These are phyloP conservation scores for Phycomyces nitens DNA, from an alignment of 192 early-diverging fungal species.

Conservation along the genomic window DNA sequence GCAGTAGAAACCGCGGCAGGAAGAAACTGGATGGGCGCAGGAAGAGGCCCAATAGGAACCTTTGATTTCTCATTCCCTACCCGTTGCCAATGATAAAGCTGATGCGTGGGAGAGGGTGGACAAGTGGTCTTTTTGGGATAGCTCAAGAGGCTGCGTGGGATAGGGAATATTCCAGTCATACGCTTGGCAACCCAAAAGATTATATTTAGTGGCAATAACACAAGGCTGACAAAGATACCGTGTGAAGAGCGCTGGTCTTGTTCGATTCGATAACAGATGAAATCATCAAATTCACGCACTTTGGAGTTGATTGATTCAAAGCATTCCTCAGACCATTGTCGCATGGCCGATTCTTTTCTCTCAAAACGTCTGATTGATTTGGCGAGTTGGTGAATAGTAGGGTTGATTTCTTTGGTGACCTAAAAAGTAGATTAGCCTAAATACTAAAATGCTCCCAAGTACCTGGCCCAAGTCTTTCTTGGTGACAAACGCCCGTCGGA, in stretches of 20 bases:
- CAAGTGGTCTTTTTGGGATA: neutral
- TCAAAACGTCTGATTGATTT: slow-evolving; percentile 52
- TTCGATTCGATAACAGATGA: slow-evolving; percentile 48
- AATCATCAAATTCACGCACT: slow-evolving; percentile 51
- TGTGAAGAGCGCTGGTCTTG: slow-evolving; percentile 44
- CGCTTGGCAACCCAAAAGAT: slow-evolving; percentile 31
- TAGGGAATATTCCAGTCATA: slow-evolving; percentile 26
- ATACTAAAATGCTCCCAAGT: too few species aligned
- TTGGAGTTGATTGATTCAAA: slow-evolving; percentile 50
- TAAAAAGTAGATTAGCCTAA: too few species aligned
- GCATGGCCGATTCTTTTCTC: slow-evolving; percentile 49
- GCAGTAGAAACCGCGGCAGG: too few species aligned
- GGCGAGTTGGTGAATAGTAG: slow-evolving; percentile 49
- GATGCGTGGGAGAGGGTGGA: neutral
- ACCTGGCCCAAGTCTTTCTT: slow-evolving; percentile 52
- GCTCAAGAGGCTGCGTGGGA: slow-evolving; percentile 11
- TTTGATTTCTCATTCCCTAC: too few species aligned
- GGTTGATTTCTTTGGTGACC: slow-evolving; percentile 43
- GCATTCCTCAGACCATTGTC: slow-evolving; percentile 49
- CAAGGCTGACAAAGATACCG: slow-evolving; percentile 28
- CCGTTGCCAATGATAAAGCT: neutral
- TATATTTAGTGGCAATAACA: slow-evolving; percentile 54
- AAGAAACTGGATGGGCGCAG: too few species aligned
- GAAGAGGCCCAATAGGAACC: too few species aligned
- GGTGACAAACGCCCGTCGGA: slow-evolving; percentile 52